phyloP scores from a whole-genome alignment of 495 filamentous ascomycete genomes.

The Hyaloscypha finlandica region DNA sequence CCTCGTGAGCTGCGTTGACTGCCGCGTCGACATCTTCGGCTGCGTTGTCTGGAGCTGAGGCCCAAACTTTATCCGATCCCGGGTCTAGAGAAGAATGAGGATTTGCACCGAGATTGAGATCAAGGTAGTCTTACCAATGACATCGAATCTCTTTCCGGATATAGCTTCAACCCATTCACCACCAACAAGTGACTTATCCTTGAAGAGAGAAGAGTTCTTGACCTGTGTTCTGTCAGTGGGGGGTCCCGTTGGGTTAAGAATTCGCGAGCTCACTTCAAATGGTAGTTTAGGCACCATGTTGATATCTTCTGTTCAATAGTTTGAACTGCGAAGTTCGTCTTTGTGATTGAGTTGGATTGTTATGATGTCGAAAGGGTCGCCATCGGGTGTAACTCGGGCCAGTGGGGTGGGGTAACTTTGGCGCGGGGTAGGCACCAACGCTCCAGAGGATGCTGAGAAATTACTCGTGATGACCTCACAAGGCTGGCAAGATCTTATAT shows the following conservation, averaged over 20 bases:
- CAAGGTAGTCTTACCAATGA: slow-evolving; percentile 50
- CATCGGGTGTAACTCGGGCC: background rate
- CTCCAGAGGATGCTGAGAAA: background rate
- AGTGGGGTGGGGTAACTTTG: background rate
- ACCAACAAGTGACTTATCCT: slow-evolving; percentile 59
- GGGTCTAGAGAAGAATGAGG: slow-evolving; percentile 48
- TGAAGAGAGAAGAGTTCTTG: slow-evolving; percentile 58
- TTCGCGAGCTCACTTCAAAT: slow-evolving; percentile 19
- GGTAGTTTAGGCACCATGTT: slow-evolving; percentile 23
- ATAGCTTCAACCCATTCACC: slow-evolving; percentile 64
- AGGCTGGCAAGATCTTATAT: no score
- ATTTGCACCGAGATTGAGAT: background rate
- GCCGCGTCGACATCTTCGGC: slow-evolving; percentile 62
- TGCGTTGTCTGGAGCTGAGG: slow-evolving; percentile 61
- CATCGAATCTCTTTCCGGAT: slow-evolving; percentile 65
- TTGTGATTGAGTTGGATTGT: background rate
- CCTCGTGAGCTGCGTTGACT: slow-evolving; percentile 57
- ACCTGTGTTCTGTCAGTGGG: slow-evolving; percentile 44
- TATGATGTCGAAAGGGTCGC: background rate
- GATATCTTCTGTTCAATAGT: background rate
- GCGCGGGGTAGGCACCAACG: background rate
- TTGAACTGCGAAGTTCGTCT: background rate
- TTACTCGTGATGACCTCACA: background rate
- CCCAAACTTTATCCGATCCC: slow-evolving; percentile 64
- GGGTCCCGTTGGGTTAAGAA: background rate